A percentile compares a stretch with the other conserved stretches of the same genome.
Conservation (phyloP, 2,329 filamentous ascomycete genomes). For the Albifimbria verrucaria region DNA sequence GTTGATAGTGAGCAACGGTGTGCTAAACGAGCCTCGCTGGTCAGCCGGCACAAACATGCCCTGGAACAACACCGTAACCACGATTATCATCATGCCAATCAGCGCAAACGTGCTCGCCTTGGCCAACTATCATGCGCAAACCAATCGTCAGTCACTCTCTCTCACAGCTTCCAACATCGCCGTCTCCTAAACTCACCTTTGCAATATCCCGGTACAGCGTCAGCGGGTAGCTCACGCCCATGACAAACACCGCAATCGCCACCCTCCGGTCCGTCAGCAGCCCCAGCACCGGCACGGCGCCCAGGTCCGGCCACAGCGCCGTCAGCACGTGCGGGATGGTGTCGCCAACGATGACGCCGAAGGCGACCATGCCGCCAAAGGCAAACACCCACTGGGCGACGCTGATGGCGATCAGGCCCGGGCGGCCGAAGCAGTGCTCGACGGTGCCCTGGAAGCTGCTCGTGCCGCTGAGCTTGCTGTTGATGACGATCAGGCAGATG, state of each 20-base stretch:
- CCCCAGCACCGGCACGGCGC: conserved; percentile 71
- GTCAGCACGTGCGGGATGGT: conserved; percentile 87
- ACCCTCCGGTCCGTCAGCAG: conserved; percentile 77
- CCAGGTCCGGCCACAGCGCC: conserved; percentile 76
- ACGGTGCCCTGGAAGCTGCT: conserved; percentile 95
- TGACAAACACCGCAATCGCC: conserved; percentile 82
- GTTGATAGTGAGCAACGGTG: conserved; percentile 73
- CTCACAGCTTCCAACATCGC: neutral
- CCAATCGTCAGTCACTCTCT: conserved; percentile 9
- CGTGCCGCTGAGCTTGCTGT: conserved; percentile 92
- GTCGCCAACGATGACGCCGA: conserved; percentile 95
- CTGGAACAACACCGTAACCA: conserved; percentile 84
- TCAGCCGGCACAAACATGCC: conserved; percentile 70
- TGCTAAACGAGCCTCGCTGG: conserved; percentile 67
- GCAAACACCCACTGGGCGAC: conserved; percentile 97
- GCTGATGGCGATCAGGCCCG: conserved; percentile 82
- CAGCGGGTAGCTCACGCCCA: conserved; percentile 85
- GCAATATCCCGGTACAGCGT: conserved; percentile 95
- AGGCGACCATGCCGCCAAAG: conserved; percentile 97
- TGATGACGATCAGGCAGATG: conserved; percentile 93
- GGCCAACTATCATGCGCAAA: conserved; percentile 60
- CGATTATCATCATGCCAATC: conserved; percentile 87
- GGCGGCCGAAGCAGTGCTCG: conserved; percentile 87
- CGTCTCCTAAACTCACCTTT: conserved; percentile 58
- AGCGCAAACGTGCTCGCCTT: conserved; percentile 94